Evolutionary conservation across 148 eudicot genomes (phyloP).

Genomic region (Suaeda aralocaspica): DNA sequence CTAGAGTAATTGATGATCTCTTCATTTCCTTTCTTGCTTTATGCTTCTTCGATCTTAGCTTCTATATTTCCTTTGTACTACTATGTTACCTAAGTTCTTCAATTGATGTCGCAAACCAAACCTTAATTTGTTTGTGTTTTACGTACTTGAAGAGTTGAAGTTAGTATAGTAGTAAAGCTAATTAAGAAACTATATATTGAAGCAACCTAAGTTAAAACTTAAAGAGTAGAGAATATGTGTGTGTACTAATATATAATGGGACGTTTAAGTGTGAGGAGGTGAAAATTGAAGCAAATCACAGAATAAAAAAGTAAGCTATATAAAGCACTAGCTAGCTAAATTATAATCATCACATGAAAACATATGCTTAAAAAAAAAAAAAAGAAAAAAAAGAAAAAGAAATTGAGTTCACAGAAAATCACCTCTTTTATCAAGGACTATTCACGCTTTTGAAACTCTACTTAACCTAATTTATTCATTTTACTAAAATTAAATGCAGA

Average conservation of each 20-base stretch:
- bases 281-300: constrained; percentile 48
- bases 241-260: constrained; percentile 10
- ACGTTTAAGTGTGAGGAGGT: constrained; percentile 12
- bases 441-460: constrained; percentile 20
- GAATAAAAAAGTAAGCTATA: constrained; percentile 20
- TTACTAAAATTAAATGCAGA: neutral
- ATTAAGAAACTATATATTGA: neutral
- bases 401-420: constrained; percentile 32
- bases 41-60: neutral
- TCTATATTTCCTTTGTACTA: neutral
- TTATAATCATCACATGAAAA: constrained; percentile 36
- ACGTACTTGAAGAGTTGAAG: too few relatives aligned
- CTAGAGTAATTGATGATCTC: constrained; percentile 15
- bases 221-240: neutral
- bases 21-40: constrained; percentile 24
- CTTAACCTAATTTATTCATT: constrained; percentile 6
- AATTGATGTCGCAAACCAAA: too few relatives aligned
- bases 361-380: too few relatives aligned
- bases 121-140: neutral
- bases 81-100: neutral
- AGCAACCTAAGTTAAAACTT: neutral
- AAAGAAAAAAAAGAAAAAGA: constrained; percentile 20
- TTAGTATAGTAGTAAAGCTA: too few relatives aligned
- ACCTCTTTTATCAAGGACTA: neutral
- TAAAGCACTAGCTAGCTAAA: neutral